Conservation (phyloP, 192 early-diverging fungal species). For the Chytriomyces hyalinus region DNA sequence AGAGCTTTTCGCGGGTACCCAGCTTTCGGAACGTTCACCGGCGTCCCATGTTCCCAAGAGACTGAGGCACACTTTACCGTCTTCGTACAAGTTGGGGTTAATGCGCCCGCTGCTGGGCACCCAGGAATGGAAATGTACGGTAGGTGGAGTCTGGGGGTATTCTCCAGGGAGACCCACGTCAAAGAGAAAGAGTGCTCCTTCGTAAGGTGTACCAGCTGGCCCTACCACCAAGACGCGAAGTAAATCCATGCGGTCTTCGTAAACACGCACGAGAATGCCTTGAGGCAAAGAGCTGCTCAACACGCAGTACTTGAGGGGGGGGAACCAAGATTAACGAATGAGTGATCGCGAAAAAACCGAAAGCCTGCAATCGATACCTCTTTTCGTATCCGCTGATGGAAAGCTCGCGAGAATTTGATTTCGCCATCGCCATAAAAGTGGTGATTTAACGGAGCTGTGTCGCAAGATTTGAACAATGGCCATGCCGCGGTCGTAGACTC, state of each 20-base stretch:
- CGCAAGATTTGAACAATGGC: conserved; percentile 14
- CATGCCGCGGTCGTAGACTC: conserved; percentile 2
- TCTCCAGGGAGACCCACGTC: conserved; percentile 58
- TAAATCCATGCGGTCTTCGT: conserved; percentile 61
- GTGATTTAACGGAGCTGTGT: conserved; percentile 11
- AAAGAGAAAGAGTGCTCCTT: conserved; percentile 64
- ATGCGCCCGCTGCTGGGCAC: conserved; percentile 61
- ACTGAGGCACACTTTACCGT: conserved; percentile 62
- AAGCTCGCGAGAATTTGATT: background rate
- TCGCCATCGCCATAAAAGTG: conserved; percentile 17
- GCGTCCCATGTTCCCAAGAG: conserved; percentile 66
- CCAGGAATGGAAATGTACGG: conserved; percentile 61
- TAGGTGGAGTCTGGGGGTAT: conserved; percentile 59
- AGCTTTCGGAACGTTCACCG: conserved; percentile 55
- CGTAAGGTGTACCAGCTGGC: conserved; percentile 63
- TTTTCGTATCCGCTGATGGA: conserved; percentile 35
- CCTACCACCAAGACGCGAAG: conserved; percentile 63
- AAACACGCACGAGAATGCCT: conserved; percentile 63
- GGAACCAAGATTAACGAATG: background rate
- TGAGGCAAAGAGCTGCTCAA: conserved; percentile 56
- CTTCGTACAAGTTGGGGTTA: conserved; percentile 68
- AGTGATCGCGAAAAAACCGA: conserved; percentile 38
- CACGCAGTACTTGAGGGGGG: conserved; percentile 52
- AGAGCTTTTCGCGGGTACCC: conserved; percentile 37
- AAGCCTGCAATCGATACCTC: conserved; percentile 30